phyloP scores from a whole-genome alignment of 305 asterid species.

The Petunia hybrid region DNA sequence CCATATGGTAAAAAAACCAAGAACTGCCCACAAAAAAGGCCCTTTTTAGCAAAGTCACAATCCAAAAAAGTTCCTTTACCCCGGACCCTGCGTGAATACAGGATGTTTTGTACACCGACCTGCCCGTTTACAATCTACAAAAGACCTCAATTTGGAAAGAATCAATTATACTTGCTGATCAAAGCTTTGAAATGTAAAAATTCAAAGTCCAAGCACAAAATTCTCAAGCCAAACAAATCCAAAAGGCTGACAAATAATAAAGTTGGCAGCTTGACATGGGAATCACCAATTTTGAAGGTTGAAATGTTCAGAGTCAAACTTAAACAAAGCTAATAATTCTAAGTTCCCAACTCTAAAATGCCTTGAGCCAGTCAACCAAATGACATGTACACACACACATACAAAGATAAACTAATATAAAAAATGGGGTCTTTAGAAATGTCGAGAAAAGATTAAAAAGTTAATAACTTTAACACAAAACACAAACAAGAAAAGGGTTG shows the following conservation, averaged over 20 bases:
- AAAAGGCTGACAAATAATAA: conserved; percentile 34
- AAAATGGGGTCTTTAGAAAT: background rate
- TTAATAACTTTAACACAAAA: conserved; percentile 38
- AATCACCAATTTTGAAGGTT: conserved; percentile 43
- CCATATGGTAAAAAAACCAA: conserved; percentile 28
- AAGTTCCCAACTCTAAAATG: conserved; percentile 35
- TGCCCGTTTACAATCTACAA: conserved; percentile 30
- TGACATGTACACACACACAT: background rate
- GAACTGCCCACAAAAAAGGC: conserved; percentile 24
- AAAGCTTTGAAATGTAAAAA: conserved; percentile 41
- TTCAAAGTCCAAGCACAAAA: conserved; percentile 47
- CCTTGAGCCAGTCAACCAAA: conserved; percentile 31
- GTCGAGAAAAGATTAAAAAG: conserved; percentile 32
- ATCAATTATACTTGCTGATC: conserved; percentile 25
- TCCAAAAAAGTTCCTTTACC: too few relatives aligned
- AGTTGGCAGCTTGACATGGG: conserved; percentile 46
- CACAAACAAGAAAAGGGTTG: conserved; percentile 31
- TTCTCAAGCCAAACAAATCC: conserved; percentile 30
- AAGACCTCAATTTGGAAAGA: conserved; percentile 42
- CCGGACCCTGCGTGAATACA: too few relatives aligned
- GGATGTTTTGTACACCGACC: background rate
- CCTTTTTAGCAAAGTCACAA: conserved; percentile 32
- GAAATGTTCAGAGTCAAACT: conserved; percentile 53
- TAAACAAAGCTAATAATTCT: conserved; percentile 43
- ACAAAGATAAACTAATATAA: background rate